Evolutionary conservation across 257 asterid species (phyloP).

Genomic region (Nicotiana knightiana): DNA sequence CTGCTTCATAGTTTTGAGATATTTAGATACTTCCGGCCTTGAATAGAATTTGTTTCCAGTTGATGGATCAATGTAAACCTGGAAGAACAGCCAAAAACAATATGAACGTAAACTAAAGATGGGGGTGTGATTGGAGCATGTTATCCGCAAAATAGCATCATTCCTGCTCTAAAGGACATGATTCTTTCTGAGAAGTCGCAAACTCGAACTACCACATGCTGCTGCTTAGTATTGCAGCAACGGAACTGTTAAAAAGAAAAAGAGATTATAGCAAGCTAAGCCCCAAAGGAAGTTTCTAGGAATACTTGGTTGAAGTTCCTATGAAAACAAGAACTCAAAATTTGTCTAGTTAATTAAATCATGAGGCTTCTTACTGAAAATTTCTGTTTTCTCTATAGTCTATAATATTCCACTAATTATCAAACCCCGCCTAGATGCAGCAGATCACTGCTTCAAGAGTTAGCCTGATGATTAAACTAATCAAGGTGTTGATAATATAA

Average conservation of each 20-base stretch:
- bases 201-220: not conserved
- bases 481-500: not conserved
- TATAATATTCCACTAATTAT: not conserved
- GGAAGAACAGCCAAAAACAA: constrained; percentile 22
- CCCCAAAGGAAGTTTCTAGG: not conserved
- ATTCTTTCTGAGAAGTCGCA: not conserved
- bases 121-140: not conserved
- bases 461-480: not conserved
- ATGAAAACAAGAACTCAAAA: not conserved
- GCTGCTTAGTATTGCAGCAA: not conserved
- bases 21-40: constrained; percentile 38
- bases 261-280: not conserved
- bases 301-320: not conserved
- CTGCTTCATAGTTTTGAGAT: constrained; percentile 28
- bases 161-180: not conserved
- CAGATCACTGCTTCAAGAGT: not conserved
- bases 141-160: not conserved
- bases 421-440: not conserved
- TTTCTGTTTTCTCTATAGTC: not conserved
- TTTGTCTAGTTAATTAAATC: not conserved
- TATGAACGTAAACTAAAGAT: constrained; percentile 6
- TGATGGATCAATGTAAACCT: constrained; percentile 48
- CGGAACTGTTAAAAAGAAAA: not conserved
- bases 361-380: not conserved
- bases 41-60: constrained; percentile 53